Conservation (phyloP, 495 filamentous ascomycete genomes). For the Letharia columbiana region DNA sequence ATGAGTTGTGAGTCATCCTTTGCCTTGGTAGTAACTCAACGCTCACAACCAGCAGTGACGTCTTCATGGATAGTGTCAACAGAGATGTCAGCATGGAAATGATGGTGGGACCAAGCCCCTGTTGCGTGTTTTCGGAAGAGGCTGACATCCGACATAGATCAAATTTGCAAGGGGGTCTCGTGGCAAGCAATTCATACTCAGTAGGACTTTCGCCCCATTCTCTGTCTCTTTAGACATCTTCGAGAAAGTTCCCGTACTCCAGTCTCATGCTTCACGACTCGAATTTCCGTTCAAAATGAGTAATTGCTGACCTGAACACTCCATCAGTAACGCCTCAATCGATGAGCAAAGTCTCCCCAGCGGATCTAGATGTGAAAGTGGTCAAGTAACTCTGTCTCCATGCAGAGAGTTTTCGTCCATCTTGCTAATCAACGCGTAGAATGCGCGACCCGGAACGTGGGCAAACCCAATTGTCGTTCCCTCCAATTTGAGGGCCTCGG, state of each 20-base stretch:
- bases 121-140: constrained; percentile 11
- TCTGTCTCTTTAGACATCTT: neutral
- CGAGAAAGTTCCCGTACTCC: neutral
- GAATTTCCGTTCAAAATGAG: neutral
- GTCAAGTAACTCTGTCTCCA: constrained; percentile 53
- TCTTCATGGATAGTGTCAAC: constrained; percentile 98
- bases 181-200: constrained; percentile 90
- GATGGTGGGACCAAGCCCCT: constrained; percentile 55
- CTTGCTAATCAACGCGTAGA: constrained; percentile 30
- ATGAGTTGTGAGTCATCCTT: constrained; percentile 66
- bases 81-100: constrained; percentile 87
- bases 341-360: constrained; percentile 51
- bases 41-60: constrained; percentile 49
- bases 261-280: neutral
- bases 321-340: constrained; percentile 69
- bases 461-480: constrained; percentile 22
- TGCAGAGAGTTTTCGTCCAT: constrained; percentile 15
- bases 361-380: constrained; percentile 71
- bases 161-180: constrained; percentile 73
- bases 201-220: neutral
- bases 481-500: neutral
- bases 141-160: constrained; percentile 48
- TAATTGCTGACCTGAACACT: neutral
- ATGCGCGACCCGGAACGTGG: constrained; percentile 53
- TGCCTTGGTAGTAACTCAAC: neutral